Evolutionary conservation across 352 stramenopile genomes (phyloP), one percentile per base, ranked within the genome.

Genomic region (Blastocystis sp.): DNA sequence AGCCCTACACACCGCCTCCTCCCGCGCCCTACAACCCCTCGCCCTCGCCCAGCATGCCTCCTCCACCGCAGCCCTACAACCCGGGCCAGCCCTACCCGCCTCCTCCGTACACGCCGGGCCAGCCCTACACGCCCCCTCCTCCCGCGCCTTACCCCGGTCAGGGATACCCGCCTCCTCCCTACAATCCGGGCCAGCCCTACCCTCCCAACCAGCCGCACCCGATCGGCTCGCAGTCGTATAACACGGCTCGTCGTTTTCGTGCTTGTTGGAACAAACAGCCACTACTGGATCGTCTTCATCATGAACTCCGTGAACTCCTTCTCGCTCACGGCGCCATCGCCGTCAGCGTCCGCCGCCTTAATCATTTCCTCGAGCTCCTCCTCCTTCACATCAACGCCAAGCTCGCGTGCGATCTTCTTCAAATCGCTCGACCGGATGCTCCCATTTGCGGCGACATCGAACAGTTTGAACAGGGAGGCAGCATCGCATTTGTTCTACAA

Each of bases 351-450:
- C 0, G 96, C 96, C 66, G 97, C 93, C 90, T 98, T 95, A 89
- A 99, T 98, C 96, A 99, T 99, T 91, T 99, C 95, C 70, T 98
- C 93, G 89, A 99, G 91, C 92, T 99, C 97, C 78, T 98, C 96
- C 90, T 98, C 95, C 34, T 95, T 98, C 93, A 99, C 98, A 89
- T 94, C 98, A 92, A 99, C 96, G 57, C 96, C 96, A n/a, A 99
- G 92, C 90, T 99, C 96, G 87, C 98, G 97, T 24, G 96, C 95
- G 52, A 99, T 95, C 84, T 95, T 93, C 90, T 98, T 98, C 82
- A 98, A 93, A 91, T 98, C 98, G 40, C 94, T 92, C 89, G 98
- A 94, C 54, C 94, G 96, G 89, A 98, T 98, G 89, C 97, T 98
- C 24, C 96, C 96, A 78, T 94, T 96, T 89, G 98, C 94, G 91